Base-by-base conservation (phyloP, 257 asterid species). In the Lycium barbarum region DNA sequence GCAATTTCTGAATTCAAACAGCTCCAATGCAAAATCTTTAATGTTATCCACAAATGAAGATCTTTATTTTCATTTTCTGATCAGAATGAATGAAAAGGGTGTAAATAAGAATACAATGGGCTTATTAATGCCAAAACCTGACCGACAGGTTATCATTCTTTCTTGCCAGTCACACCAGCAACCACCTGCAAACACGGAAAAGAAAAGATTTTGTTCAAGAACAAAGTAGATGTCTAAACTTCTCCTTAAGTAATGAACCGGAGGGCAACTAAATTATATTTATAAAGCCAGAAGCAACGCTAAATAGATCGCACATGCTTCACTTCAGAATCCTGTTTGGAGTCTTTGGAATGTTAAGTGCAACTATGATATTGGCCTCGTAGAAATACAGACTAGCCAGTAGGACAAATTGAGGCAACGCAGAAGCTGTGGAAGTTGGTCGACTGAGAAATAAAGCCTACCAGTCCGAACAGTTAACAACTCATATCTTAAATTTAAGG, bases 121-220 rank as follows among this genome's bases (percentile, higher is more conserved):
- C 4, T 22, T 26, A 22, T 63, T 22, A 63, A 22, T 15, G 53
- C 13, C 5, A 15, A 68, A 68, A 68, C 26, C 78, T 68, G 53
- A 14, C 26, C 14, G 51, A 14, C 7, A 7, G 2, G 22, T 68
- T 68, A 68, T 4, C 74, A 83, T 83, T 89, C 84, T 62, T 91
- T 90, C 86, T 90, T 94, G 84, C 96, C 97, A 22, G 95, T 90
- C 91, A 91, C 86, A 53, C 94, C 96, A 81, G 96, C 91, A 74
- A 94, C 93, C 36, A 94, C 96, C 97, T 93, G 93, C 87, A 61
- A 80, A 84, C n/a, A 26, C 12, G 70, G 58, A 43, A 6, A 40
- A 17, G 4, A 45, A 20, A 84, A n/a, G 26, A 18, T 26, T 38
- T 17, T 68, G 76, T 35, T 67, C 76, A 67, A 13, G 22, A 35